Base-by-base conservation (phyloP, 2,329 filamentous ascomycete species). In the Trichoderma atrobrunneum region DNA sequence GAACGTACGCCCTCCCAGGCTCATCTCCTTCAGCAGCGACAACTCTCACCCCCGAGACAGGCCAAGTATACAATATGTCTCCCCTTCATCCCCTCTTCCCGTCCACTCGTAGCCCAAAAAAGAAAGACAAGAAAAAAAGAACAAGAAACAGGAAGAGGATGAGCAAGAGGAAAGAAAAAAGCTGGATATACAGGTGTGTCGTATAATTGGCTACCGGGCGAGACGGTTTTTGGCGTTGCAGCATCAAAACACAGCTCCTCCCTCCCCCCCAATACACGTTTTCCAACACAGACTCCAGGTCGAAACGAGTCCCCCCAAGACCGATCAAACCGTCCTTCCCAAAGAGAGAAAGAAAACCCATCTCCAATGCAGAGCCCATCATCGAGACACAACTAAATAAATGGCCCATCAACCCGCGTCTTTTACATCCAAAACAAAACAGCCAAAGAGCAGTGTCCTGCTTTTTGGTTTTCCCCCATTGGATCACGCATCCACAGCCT, bases 121-220 rank as follows among this genome's bases (percentile, higher is more conserved):
- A n/a, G 14, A 12, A 43, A 59, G 21, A 51, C 32, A 14, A 26
- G 54, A 18, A 21, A 34, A 18, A 39, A 30, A 43, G 39, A 28
- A 24, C 56, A 36, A n/a, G 8, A 61, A 48, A 26, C 16, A 61
- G 18, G 14, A 21, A 34, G 26, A 69, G 28, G 5, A 39, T 7
- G 59, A 24, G 18, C 3, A 43, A 10, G 3, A 3, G 18, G 18
- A 59, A 59, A 36, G n/a, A 34, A 18, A 69, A 69, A 26, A 21
- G 57, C 48, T 68, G 64, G 57, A 68, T 68, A 72, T 72, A 72
- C 64, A 72, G 70, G 63, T 68, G 64, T 57, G 67, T 72, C 70
- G 70, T 68, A 72, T 72, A 62, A 64, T 72, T 68, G 60, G 70
- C 70, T 72, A 72, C 64, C 43, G 32, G 66, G 66, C 56, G 57